Percentiles rank a stretch among this genome's conserved stretches.
These are phyloP conservation scores for Lobosporangium transversale DNA, from an alignment of 192 early-diverging fungal species.

Conservation along the genomic window DNA sequence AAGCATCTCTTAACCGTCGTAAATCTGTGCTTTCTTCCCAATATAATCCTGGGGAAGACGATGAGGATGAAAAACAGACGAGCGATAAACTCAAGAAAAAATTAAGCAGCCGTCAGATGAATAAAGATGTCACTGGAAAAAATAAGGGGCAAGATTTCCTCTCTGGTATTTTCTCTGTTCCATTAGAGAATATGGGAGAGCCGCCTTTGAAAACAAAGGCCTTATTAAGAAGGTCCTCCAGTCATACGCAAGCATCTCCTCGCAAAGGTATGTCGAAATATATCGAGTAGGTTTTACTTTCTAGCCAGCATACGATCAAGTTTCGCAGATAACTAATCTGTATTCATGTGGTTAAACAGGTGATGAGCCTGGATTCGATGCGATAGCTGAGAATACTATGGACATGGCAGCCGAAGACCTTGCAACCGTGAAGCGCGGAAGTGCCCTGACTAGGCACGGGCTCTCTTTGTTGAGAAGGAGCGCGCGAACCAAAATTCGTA, in stretches of 20 bases:
- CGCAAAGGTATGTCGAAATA: neutral
- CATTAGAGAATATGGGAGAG: conserved; percentile 37
- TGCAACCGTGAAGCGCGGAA: conserved; percentile 35
- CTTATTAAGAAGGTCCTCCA: conserved; percentile 22
- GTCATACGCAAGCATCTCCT: conserved; percentile 4
- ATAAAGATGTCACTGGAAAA: neutral
- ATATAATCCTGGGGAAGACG: conserved; percentile 53
- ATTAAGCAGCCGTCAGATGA: neutral
- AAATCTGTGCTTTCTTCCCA: conserved; percentile 50
- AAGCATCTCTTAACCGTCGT: conserved; percentile 34
- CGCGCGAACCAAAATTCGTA: conserved; percentile 63
- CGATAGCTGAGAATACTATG: neutral
- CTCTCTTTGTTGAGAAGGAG: conserved; percentile 55
- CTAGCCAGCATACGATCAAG: no score
- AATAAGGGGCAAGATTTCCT: conserved; percentile 12
- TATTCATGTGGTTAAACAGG: no score
- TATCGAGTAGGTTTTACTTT: no score
- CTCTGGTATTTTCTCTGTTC: conserved; percentile 26
- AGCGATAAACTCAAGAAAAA: neutral
- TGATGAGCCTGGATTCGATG: neutral
- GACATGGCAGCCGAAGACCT: conserved; percentile 51
- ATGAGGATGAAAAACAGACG: conserved; percentile 15
- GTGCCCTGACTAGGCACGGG: conserved; percentile 49
- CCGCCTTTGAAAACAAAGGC: conserved; percentile 41
- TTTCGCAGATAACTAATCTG: no score